Evolutionary conservation across 139 green algal species (phyloP).

Genomic region (Zygnema circumcarinatum): DNA sequence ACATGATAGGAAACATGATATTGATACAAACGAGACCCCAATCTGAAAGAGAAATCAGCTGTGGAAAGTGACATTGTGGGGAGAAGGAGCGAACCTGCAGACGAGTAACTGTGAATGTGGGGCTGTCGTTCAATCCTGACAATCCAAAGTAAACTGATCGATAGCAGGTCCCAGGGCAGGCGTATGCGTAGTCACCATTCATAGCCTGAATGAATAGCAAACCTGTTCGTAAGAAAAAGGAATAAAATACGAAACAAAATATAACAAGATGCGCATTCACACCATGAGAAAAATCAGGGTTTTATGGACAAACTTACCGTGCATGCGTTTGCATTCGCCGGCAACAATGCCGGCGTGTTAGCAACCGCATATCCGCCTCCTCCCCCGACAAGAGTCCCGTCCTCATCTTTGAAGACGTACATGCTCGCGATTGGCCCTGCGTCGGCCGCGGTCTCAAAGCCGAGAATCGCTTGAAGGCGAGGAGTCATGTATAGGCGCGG

Average conservation of each 20-base stretch:
- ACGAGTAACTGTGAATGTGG: neutral
- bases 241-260: too few relatives aligned
- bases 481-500: slow-evolving; percentile 29
- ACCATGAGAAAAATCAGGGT: too few relatives aligned
- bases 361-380: slow-evolving; percentile 25
- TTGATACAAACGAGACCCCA: too few relatives aligned
- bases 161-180: slow-evolving; percentile 23
- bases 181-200: too few relatives aligned
- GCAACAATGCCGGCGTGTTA: slow-evolving; percentile 31
- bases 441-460: slow-evolving; percentile 35
- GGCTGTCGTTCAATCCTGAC: neutral
- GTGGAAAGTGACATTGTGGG: too few relatives aligned
- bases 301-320: too few relatives aligned
- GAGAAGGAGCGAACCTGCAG: neutral
- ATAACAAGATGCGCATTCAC: too few relatives aligned
- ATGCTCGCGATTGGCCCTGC: slow-evolving; percentile 5
- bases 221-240: too few relatives aligned
- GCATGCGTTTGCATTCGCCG: neutral
- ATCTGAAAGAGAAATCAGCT: too few relatives aligned
- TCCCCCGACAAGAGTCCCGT: slow-evolving; percentile 20
- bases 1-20: too few relatives aligned
- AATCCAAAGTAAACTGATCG: neutral
- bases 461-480: slow-evolving; percentile 7
- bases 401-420: slow-evolving; percentile 42
- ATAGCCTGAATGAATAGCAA: too few relatives aligned